These are phyloP conservation scores for Durio zibethinus DNA, from an alignment of 345 rosid genomes.

Conservation along the genomic window DNA sequence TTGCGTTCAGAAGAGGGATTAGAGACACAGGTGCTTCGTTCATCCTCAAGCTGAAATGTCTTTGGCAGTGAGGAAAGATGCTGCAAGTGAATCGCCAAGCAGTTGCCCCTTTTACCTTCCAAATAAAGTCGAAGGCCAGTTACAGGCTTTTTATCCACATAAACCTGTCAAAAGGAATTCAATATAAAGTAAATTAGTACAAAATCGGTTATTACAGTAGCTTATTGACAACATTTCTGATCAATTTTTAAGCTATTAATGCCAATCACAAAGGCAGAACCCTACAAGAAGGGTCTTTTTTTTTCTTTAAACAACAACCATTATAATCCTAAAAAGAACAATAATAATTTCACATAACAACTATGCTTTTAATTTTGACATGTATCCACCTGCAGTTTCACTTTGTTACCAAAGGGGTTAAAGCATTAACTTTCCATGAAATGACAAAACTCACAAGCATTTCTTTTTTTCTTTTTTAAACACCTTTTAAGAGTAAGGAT, in stretches of 20 bases:
- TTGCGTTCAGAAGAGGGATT: constrained; percentile 30
- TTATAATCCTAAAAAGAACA: no score
- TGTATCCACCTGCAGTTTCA: not conserved
- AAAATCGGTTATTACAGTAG: not conserved
- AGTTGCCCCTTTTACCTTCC: constrained; percentile 63
- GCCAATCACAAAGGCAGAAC: not conserved
- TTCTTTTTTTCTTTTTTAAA: not conserved
- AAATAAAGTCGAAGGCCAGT: constrained; percentile 72
- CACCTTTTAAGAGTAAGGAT: not conserved
- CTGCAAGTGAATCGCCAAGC: constrained; percentile 63
- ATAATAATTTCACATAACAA: not conserved
- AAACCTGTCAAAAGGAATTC: constrained; percentile 41
- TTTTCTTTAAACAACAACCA: not conserved
- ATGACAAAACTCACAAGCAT: not conserved
- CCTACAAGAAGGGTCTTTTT: not conserved
- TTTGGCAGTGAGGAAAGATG: constrained; percentile 69
- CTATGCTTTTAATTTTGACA: not conserved
- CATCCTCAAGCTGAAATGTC: constrained; percentile 51
- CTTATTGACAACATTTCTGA: not conserved
- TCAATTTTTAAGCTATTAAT: constrained; percentile 1
- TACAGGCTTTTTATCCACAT: constrained; percentile 62
- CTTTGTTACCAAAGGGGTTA: not conserved
- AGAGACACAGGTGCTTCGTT: constrained; percentile 29
- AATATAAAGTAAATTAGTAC: not conserved
- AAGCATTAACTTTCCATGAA: not conserved